phyloP scores from a whole-genome alignment of 176 grass and related monocot species.

The Stipa capillata region DNA sequence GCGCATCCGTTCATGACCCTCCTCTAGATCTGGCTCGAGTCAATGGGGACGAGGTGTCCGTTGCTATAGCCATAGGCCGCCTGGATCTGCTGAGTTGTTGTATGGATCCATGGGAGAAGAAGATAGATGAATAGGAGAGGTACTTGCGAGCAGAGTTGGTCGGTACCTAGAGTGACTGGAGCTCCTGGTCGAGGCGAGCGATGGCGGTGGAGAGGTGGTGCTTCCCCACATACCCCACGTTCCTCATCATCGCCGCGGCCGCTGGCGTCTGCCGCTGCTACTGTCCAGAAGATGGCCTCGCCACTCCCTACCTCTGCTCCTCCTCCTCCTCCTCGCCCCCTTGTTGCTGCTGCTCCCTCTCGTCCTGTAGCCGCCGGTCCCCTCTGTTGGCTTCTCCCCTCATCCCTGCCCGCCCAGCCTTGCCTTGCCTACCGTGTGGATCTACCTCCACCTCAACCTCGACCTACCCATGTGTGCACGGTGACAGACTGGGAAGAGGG shows the following conservation, averaged over 20 bases:
- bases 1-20: too few relatives aligned
- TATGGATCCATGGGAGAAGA: not conserved
- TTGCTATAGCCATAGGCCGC: too few relatives aligned
- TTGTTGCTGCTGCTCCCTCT: too few relatives aligned
- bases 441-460: constrained; percentile 9
- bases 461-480: too few relatives aligned
- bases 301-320: not conserved
- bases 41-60: too few relatives aligned
- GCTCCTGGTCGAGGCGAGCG: constrained; percentile 74
- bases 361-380: constrained; percentile 13
- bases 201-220: constrained; percentile 78
- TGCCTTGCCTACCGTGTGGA: not conserved
- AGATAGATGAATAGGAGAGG: not conserved
- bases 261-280: not conserved
- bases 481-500: too few relatives aligned
- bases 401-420: constrained; percentile 11
- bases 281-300: constrained; percentile 16
- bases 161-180: constrained; percentile 65
- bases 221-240: constrained; percentile 61
- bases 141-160: not conserved
- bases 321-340: not conserved
- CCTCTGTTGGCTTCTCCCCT: constrained; percentile 33
- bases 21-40: too few relatives aligned
- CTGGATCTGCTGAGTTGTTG: too few relatives aligned
- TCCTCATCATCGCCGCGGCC: constrained; percentile 5